Base-by-base conservation (phyloP, 108 stramenopile species). In the Skeletonema tropicum region DNA sequence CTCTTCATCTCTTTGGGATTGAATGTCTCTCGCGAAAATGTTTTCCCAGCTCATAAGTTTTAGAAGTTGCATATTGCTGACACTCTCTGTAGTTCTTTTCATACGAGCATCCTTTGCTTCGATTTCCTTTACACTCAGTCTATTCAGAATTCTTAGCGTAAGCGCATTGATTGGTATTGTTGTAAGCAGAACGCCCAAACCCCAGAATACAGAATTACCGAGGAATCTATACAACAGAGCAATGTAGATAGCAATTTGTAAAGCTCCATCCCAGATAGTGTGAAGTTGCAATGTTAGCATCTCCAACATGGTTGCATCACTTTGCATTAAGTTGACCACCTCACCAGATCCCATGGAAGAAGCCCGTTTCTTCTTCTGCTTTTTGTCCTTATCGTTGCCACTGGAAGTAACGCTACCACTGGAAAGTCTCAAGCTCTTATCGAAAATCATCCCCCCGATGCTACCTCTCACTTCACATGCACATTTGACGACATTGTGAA, bases 251-350 rank as follows among this genome's bases (percentile, higher is more conserved):
- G 60, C 60, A 46, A 85, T 70, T 70, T 89, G 94, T 33, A 95
- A 69, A 5, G 82, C 77, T 15, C 89, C 93, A 77, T 97, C 97
- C 97, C 97, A 95, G 6, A 87, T 52, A 1, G 94, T 94, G 68
- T 97, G 97, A 5, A 97, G 46, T 67, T 90, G 92, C 77, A 90
- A 72, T 8, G 89, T 85, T 6, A 89, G 76, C 66, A 58, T 72
- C 76, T 97, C 97, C 57, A 97, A 83, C 29, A 82, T 83, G 2
- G 90, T 74, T 9, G 92, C 83, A 82, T 97, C 97, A 15, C 91
- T 74, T 65, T 96, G 95, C 89, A 97, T 92, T 57, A 95, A 68
- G 76, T 95, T 96, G 14, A 89, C 79, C 15, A 91, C 92, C 30
- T 89, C 92, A 25, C 88, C 88, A 1, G 87, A 77, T 39, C 88